Base-by-base conservation (phyloP, 306 rosid species). In the Morella rubra region DNA sequence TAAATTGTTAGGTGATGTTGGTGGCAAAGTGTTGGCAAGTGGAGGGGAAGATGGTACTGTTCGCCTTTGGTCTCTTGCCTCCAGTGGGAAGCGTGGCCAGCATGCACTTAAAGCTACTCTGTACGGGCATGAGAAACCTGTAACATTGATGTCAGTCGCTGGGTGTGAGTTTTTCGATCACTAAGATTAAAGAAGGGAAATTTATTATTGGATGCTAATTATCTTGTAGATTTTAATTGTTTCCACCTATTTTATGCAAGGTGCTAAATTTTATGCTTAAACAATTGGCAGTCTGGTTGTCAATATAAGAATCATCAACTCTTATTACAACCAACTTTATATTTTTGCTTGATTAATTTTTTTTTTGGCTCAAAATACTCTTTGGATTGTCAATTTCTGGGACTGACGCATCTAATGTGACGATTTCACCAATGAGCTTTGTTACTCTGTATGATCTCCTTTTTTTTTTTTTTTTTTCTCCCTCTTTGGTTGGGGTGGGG, bases 1-100 rank as follows among this genome's bases (percentile, higher is more conserved):
- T 84, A 86, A 91, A 83, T 76, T 93, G 81, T 81, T 91, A 80
- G 98, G 93, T 65, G 89, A 90, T 32, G 93, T 72, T 79, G 56
- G 69, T 66, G 80, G 87, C 81, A 90, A 87, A 83, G 72, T 93
- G 58, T 84, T 93, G 89, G 98, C 97, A 64, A 93, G 98, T 80
- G 98, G 98, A 80, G 98, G 97, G 75, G 97, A 91, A 84, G 98
- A 93, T 73, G 89, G 93, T 76, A 91, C 97, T 45, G 92, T 93
- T 77, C 92, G 93, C 73, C 92, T 93, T 44, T 93, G 96, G 97
- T 93, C 96, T 53, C 86, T 93, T 56, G 71, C 77, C 77, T 86
- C 96, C 20, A 74, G 85, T 77, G 93, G 93, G 52, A 88, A 78
- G 76, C 87, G 91, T 24, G 96, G 96, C 47, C 90, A 87, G 76